Evolutionary conservation across 495 filamentous ascomycete genomes (phyloP).

Genomic region (Melanomma pulvis-pyrius): DNA sequence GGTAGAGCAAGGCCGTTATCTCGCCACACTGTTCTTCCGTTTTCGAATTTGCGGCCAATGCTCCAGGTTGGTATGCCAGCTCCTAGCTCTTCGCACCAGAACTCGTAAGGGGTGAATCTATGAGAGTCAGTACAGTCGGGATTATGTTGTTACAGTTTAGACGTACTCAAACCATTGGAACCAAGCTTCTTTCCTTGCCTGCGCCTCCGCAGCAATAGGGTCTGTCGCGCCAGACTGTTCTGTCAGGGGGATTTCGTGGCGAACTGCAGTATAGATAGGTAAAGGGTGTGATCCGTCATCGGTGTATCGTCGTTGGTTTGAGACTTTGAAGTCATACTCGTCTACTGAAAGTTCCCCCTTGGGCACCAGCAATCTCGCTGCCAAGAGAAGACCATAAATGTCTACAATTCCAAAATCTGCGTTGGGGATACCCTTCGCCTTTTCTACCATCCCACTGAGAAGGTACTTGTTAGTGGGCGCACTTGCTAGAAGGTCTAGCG

Average conservation of each 20-base stretch:
- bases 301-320: conserved; percentile 74
- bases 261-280: conserved; percentile 91
- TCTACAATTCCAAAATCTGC: conserved; percentile 90
- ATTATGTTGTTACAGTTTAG: not conserved
- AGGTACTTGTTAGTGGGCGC: conserved; percentile 92
- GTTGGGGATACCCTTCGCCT: conserved; percentile 76
- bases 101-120: conserved; percentile 83
- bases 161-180: conserved; percentile 92
- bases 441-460: conserved; percentile 84
- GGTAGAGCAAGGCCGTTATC: conserved; percentile 68
- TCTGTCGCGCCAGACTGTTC: conserved; percentile 41
- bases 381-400: conserved; percentile 83
- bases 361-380: conserved; percentile 80
- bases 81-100: conserved; percentile 88
- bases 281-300: conserved; percentile 77
- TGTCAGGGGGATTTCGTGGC: conserved; percentile 85
- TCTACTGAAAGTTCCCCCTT: conserved; percentile 77
- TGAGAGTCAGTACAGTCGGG: conserved; percentile 6
- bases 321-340: conserved; percentile 81
- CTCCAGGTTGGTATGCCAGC: conserved; percentile 96
- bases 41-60: conserved; percentile 77
- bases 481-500: conserved; percentile 72
- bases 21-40: conserved; percentile 65
- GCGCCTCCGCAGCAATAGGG: conserved; percentile 52
- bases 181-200: conserved; percentile 76